phyloP scores from a whole-genome alignment of 768 basidiomycete species.

The Daedalea quercina region DNA sequence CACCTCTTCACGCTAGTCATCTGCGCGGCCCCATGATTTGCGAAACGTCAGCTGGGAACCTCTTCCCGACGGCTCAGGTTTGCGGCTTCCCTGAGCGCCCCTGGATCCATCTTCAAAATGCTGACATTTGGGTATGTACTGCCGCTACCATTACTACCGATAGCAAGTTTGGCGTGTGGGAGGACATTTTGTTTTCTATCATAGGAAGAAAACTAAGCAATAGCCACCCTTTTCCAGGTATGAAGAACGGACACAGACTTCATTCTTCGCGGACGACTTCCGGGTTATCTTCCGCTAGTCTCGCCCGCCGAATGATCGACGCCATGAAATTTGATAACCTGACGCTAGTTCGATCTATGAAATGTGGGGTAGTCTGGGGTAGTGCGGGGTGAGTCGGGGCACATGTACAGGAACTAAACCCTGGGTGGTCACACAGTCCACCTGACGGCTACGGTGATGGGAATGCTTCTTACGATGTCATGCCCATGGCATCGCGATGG shows the following conservation, averaged over 20 bases:
- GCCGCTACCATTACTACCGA: background rate
- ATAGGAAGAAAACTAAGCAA: no score
- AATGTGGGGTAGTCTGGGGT: slow-evolving; percentile 1
- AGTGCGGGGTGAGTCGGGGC: slow-evolving; percentile 1
- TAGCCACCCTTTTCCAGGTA: no score
- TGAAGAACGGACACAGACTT: no score
- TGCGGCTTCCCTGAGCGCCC: background rate
- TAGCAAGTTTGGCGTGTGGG: background rate
- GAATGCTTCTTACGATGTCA: slow-evolving; percentile 7
- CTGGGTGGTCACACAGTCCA: slow-evolving; percentile 6
- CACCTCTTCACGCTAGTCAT: background rate
- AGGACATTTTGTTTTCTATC: background rate
- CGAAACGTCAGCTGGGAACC: background rate
- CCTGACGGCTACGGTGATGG: slow-evolving; percentile 14
- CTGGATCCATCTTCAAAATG: background rate
- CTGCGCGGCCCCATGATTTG: background rate
- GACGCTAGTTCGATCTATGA: background rate
- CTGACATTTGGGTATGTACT: background rate
- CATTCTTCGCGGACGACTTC: no score
- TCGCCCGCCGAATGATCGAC: background rate
- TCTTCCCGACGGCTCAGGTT: background rate
- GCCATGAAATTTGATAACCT: background rate
- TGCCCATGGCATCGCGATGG: slow-evolving; percentile 17
- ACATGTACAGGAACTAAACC: background rate
- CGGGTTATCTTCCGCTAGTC: background rate